Evolutionary conservation across 345 rosid species (phyloP).

Genomic region (Syzygium jambos): DNA sequence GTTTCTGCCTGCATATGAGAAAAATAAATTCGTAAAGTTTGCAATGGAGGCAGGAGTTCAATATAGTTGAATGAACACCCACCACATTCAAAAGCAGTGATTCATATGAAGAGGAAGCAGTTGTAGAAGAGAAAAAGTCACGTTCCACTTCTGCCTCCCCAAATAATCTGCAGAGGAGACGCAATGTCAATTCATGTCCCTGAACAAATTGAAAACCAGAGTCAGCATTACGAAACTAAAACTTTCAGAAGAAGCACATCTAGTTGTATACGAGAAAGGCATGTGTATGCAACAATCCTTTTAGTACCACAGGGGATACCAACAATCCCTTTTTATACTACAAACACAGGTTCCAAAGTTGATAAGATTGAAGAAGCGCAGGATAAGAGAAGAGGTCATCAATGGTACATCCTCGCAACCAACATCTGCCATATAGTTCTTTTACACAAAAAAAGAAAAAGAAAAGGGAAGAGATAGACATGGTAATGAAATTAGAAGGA

Average conservation of each 20-base stretch:
- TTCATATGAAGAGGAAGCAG: slow-evolving; percentile 86
- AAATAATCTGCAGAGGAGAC: slow-evolving; percentile 87
- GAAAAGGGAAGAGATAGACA: background rate
- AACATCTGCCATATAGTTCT: background rate
- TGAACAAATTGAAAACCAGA: slow-evolving; percentile 39
- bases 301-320: background rate
- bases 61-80: slow-evolving; percentile 18
- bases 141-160: slow-evolving; percentile 96
- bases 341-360: background rate
- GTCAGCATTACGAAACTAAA: slow-evolving; percentile 20
- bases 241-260: background rate
- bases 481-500: background rate
- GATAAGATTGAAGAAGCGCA: background rate
- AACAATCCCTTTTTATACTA: background rate
- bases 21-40: slow-evolving; percentile 3
- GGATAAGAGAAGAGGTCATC: background rate
- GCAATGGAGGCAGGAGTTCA: background rate
- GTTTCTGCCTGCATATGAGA: slow-evolving; percentile 69
- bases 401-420: background rate
- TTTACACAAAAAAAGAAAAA: background rate
- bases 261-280: background rate
- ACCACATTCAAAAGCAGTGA: slow-evolving; percentile 76
- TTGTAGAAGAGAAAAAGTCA: slow-evolving; percentile 87
- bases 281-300: background rate
- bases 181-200: slow-evolving; percentile 98